These are phyloP conservation scores for Leptosphaerulina australis DNA, from an alignment of 2,329 filamentous ascomycete genomes.

Conservation along the genomic window DNA sequence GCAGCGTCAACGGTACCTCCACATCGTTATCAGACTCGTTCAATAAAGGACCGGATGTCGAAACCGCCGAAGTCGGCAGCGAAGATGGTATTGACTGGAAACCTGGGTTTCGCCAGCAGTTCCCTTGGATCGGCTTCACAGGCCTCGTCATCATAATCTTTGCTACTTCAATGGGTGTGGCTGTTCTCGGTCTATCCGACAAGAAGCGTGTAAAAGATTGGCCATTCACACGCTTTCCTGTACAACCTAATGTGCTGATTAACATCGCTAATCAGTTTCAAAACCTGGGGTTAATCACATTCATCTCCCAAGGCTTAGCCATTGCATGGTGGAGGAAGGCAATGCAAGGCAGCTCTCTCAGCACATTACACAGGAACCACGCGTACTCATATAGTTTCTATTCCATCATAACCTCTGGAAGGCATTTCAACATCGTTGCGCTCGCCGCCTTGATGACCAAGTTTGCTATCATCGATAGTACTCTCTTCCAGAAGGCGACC, in stretches of 20 bases:
- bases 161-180: slow-evolving; percentile 28
- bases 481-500: slow-evolving; percentile 32
- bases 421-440: slow-evolving; percentile 33
- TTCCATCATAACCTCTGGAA: slow-evolving; percentile 27
- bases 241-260: slow-evolving; percentile 35
- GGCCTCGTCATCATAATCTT: slow-evolving; percentile 27
- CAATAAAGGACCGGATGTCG: slow-evolving; percentile 13
- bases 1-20: slow-evolving; percentile 4
- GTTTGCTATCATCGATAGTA: slow-evolving; percentile 34
- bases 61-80: slow-evolving; percentile 15
- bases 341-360: slow-evolving; percentile 27
- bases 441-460: slow-evolving; percentile 36
- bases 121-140: slow-evolving; percentile 31
- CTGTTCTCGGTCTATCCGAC: slow-evolving; percentile 22
- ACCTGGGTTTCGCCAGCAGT: slow-evolving; percentile 30
- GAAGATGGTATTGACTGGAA: slow-evolving; percentile 33
- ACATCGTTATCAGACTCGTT: slow-evolving; percentile 7
- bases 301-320: slow-evolving; percentile 32
- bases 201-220: slow-evolving; percentile 27
- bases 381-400: slow-evolving; percentile 36
- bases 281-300: slow-evolving; percentile 30
- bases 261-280: slow-evolving; percentile 36
- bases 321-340: slow-evolving; percentile 38
- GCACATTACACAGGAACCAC: slow-evolving; percentile 28
- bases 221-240: slow-evolving; percentile 24